These are phyloP conservation scores for Globisporangium splendens DNA, from an alignment of 352 stramenopile genomes.

Conservation along the genomic window DNA sequence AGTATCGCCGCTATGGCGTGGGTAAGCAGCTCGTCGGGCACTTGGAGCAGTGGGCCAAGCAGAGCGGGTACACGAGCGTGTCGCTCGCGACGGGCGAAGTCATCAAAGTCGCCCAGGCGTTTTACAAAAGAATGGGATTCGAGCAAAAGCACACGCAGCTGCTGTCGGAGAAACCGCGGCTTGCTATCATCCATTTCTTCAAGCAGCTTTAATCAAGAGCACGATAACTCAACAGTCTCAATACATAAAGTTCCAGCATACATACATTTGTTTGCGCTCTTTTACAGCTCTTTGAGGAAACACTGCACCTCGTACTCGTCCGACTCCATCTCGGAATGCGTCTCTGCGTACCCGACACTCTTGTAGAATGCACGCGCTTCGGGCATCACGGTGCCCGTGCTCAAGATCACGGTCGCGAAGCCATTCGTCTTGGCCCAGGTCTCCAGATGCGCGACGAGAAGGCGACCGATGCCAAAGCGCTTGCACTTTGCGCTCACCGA, in stretches of 20 bases:
- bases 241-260: no score
- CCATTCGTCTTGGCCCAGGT: constrained; percentile 6
- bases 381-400: constrained; percentile 10
- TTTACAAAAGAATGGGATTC: constrained; percentile 32
- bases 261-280: background rate
- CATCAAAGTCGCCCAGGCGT: constrained; percentile 23
- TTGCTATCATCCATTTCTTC: no score
- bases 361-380: constrained; percentile 5
- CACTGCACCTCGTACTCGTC: constrained; percentile 2
- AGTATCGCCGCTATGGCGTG: constrained; percentile 33
- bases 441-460: constrained; percentile 13
- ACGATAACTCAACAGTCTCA: no score
- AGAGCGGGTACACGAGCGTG: constrained; percentile 21
- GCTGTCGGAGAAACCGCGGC: constrained; percentile 14
- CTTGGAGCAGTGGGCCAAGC: constrained; percentile 36
- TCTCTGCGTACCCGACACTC: constrained; percentile 1
- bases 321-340: constrained; percentile 1
- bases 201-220: no score
- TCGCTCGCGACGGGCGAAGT: constrained; percentile 28
- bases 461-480: constrained; percentile 8
- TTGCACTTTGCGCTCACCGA: constrained; percentile 2
- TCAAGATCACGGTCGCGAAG: constrained; percentile 8
- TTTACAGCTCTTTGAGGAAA: constrained; percentile 4
- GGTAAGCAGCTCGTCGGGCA: constrained; percentile 26
- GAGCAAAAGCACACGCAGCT: constrained; percentile 13